Percentiles rank a stretch among this genome's conserved stretches.
phyloP scores from a whole-genome alignment of 495 filamentous ascomycete species.

The Emericellopsis terricola region DNA sequence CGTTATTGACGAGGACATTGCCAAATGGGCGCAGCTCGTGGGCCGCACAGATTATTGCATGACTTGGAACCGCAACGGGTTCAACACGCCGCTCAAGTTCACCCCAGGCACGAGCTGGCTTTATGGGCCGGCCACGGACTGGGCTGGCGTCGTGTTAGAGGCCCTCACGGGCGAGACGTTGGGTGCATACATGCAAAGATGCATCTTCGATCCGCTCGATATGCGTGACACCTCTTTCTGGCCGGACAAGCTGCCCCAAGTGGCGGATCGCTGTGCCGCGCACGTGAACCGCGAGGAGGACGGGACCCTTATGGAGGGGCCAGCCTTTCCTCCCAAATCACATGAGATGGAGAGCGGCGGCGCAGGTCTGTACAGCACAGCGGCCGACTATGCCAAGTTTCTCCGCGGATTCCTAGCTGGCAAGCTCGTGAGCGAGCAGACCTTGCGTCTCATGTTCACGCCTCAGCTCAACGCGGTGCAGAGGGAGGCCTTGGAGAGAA shows the following conservation, averaged over 20 bases:
- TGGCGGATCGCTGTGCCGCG: neutral
- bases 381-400: constrained; percentile 29
- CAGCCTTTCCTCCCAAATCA: constrained; percentile 3
- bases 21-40: constrained; percentile 7
- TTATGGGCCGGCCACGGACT: constrained; percentile 14
- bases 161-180: constrained; percentile 6
- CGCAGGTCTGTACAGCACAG: constrained; percentile 28
- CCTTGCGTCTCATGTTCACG: constrained; percentile 31
- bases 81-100: constrained; percentile 11
- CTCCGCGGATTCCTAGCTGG: too few species aligned
- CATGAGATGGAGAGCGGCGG: constrained; percentile 24
- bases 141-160: constrained; percentile 14
- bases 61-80: constrained; percentile 10
- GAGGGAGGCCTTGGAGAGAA: constrained; percentile 3
- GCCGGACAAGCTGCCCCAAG: neutral
- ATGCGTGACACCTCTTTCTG: constrained; percentile 9
- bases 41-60: constrained; percentile 6
- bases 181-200: constrained; percentile 8
- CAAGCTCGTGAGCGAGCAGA: constrained; percentile 16
- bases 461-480: constrained; percentile 23
- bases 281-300: constrained; percentile 3
- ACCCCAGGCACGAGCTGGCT: constrained; percentile 13
- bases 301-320: constrained; percentile 3
- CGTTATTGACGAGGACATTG: constrained; percentile 8
- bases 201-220: constrained; percentile 9